A percentile compares a stretch with the other conserved stretches of the same genome.
phyloP scores from a whole-genome alignment of 2,329 filamentous ascomycete species.

The Aspergillus fructus region DNA sequence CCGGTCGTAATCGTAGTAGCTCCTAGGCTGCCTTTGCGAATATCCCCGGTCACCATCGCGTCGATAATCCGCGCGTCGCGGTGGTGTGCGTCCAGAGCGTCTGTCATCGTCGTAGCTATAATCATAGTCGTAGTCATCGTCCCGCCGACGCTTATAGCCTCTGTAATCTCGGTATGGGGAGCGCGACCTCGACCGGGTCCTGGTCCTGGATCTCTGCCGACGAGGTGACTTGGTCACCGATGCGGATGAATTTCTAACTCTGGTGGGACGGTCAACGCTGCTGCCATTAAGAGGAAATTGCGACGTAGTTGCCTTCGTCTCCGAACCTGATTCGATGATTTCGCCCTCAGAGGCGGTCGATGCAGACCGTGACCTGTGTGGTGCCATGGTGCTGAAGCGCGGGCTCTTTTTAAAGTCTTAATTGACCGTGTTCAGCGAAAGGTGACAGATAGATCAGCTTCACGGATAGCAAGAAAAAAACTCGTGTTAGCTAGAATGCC shows the following conservation, averaged over 20 bases:
- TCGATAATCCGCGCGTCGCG: slow-evolving; percentile 35
- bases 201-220: slow-evolving; percentile 55
- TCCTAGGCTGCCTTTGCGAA: slow-evolving; percentile 38
- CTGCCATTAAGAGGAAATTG: slow-evolving; percentile 71
- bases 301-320: slow-evolving; percentile 82
- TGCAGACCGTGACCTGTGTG: slow-evolving; percentile 49
- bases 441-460: slow-evolving; percentile 22
- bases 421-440: neutral
- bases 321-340: slow-evolving; percentile 72
- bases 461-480: slow-evolving; percentile 16
- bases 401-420: neutral
- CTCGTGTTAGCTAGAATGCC: slow-evolving; percentile 39
- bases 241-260: slow-evolving; percentile 59
- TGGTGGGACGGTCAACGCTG: slow-evolving; percentile 91
- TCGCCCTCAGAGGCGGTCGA: slow-evolving; percentile 83
- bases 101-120: slow-evolving; percentile 17
- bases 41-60: slow-evolving; percentile 45
- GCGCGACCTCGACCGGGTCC: slow-evolving; percentile 38
- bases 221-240: slow-evolving; percentile 57
- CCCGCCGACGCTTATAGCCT: slow-evolving; percentile 43
- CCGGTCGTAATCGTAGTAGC: slow-evolving; percentile 55
- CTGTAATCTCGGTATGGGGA: slow-evolving; percentile 42
- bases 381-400: slow-evolving; percentile 43
- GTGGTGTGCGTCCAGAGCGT: slow-evolving; percentile 30
- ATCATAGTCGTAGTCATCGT: slow-evolving; percentile 36